These are phyloP conservation scores for Trypanosoma rangeli DNA, from an alignment of 208 protist species.

Conservation along the genomic window DNA sequence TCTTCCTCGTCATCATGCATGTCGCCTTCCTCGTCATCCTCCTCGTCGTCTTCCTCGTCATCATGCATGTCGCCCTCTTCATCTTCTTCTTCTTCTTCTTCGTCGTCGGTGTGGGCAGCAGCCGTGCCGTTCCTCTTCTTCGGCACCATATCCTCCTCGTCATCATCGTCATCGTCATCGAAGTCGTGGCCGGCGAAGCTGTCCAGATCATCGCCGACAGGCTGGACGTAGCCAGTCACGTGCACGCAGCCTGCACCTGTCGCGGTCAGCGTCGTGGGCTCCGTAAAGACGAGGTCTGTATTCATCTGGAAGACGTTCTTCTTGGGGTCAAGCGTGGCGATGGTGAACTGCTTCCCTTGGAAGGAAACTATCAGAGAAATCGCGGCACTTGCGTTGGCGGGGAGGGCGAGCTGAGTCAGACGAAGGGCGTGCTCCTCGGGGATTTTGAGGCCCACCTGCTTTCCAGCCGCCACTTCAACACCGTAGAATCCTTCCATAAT, in stretches of 20 bases:
- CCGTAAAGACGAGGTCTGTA: conserved; percentile 87
- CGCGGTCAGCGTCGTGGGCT: conserved; percentile 64
- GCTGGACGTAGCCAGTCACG: conserved; percentile 87
- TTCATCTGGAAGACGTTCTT: conserved; percentile 78
- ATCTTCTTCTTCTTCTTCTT: conserved; percentile 41
- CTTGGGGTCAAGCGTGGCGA: conserved; percentile 87
- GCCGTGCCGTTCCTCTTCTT: conserved; percentile 17
- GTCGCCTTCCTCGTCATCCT: conserved; percentile 56
- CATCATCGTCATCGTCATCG: conserved; percentile 38
- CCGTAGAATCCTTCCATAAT: conserved; percentile 82
- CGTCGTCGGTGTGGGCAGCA: conserved; percentile 31
- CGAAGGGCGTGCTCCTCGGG: conserved; percentile 81
- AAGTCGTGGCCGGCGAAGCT: conserved; percentile 43
- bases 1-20: conserved; percentile 38
- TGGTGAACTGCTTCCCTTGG: conserved; percentile 88
- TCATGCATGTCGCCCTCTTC: conserved; percentile 39
- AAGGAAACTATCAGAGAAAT: conserved; percentile 76
- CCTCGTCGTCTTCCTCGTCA: conserved; percentile 37
- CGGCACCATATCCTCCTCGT: conserved; percentile 27
- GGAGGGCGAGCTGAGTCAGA: conserved; percentile 85
- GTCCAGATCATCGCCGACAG: conserved; percentile 67
- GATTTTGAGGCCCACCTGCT: conserved; percentile 85
- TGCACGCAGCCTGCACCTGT: conserved; percentile 75
- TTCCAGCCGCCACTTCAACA: conserved; percentile 60
- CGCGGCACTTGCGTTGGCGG: conserved; percentile 71